Base-by-base conservation (phyloP, 2,329 filamentous ascomycete genomes). In the Talaromyces sp. region DNA sequence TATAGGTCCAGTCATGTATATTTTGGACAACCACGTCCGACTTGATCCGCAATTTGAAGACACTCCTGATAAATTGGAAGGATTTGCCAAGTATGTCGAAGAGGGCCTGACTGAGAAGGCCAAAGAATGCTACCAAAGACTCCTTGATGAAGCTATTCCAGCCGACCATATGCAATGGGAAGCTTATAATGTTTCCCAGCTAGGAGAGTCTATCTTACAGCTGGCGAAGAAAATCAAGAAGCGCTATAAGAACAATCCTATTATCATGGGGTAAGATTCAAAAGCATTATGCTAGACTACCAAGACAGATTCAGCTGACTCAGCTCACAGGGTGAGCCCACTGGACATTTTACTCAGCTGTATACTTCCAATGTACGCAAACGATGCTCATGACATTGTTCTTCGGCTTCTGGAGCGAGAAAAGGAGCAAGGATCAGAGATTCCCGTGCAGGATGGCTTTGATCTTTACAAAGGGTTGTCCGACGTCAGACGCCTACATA, bases 401-500 rank as follows among this genome's bases (percentile, higher is more conserved):
- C 84, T 87, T 67, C 85, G 89, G 61, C 95, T 98, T 65, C 82
- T 98, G 67, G 84, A 89, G 63, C 84, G 88, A 60, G 86, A 90
- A 23, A 84, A 89, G 67, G 83, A 86, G 37, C 86, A 83, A 59
- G 87, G 85, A 14, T 83, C 87, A 61, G 92, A 96, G 69, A 86
- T 98, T 56, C 88, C 90, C 42, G 85, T 98, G 28, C 86, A 96
- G 71, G 95, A 99, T 74, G 95, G 93, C 0, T 98, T 99, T 73
- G 91, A 96, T 68, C 79, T 99, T 18, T 99, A 99, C 79, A 89
- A 86, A 70, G 92, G 96, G 71, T 81, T 99, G 62, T 88, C 93
- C 21, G 89, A 90, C 67, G 91, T 97, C 65, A 88, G 95, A 33
- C 83, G 85, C 37, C 91, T 96, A 28, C 93, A 97, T 73, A 82